Conservation (phyloP, 2,329 filamentous ascomycete genomes). For the Chaetomium globosum region DNA sequence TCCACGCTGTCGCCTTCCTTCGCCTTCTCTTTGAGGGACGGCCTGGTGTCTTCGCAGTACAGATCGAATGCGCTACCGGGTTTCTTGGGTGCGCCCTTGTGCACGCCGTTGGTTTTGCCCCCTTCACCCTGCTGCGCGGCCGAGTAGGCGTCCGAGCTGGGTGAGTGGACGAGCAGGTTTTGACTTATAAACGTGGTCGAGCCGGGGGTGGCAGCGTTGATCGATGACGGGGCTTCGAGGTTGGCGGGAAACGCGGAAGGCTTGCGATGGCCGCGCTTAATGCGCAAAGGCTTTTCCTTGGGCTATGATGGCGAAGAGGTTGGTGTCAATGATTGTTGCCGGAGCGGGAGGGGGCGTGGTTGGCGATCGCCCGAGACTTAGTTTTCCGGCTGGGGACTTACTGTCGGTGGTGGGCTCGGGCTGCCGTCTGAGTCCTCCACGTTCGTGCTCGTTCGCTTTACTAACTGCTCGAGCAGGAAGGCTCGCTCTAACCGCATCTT, state of each 20-base stretch:
- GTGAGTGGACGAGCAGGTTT: constrained; percentile 51
- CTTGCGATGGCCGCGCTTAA: constrained; percentile 72
- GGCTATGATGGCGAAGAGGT: constrained; percentile 53
- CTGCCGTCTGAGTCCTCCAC: constrained; percentile 79
- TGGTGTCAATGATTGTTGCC: constrained; percentile 27
- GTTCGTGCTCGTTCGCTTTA: constrained; percentile 72
- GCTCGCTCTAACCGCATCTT: constrained; percentile 88
- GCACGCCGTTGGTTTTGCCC: constrained; percentile 36
- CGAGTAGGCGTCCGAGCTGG: constrained; percentile 57
- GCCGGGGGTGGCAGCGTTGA: constrained; percentile 41
- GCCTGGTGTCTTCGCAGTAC: constrained; percentile 56
- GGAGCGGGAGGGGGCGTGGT: constrained; percentile 25
- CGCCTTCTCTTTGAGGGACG: constrained; percentile 48
- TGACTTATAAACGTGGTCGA: constrained; percentile 53
- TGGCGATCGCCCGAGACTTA: constrained; percentile 20
- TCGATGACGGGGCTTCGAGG: constrained; percentile 43
- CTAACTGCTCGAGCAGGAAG: constrained; percentile 71
- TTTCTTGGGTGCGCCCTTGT: constrained; percentile 43
- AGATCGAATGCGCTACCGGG: constrained; percentile 57
- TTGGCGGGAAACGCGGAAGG: constrained; percentile 52
- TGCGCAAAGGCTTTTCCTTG: constrained; percentile 75
- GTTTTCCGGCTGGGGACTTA: constrained; percentile 48
- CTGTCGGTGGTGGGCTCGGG: constrained; percentile 77
- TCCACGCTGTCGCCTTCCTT: constrained; percentile 44
- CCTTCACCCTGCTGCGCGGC: constrained; percentile 36